These are phyloP conservation scores for Abrus pulchellus DNA, from an alignment of 306 rosid species.

Conservation along the genomic window DNA sequence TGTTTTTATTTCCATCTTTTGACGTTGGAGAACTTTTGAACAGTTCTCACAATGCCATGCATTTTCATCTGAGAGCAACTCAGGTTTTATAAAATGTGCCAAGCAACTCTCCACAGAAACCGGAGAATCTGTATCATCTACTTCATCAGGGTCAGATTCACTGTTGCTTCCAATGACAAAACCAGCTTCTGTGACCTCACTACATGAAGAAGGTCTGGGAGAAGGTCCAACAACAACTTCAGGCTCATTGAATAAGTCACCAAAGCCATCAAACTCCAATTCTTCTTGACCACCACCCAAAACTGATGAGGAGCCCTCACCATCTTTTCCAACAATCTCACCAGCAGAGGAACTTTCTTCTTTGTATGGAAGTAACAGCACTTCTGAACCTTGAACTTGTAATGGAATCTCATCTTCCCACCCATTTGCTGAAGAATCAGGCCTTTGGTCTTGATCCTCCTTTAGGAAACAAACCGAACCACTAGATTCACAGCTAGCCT, in stretches of 20 bases:
- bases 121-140: slow-evolving; percentile 87
- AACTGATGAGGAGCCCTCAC: slow-evolving; percentile 67
- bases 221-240: slow-evolving; percentile 76
- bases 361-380: slow-evolving; percentile 80
- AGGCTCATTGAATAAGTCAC: slow-evolving; percentile 88
- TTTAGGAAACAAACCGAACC: slow-evolving; percentile 45
- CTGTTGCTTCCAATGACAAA: slow-evolving; percentile 59
- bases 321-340: slow-evolving; percentile 60
- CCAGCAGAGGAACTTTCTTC: slow-evolving; percentile 63
- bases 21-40: slow-evolving; percentile 62
- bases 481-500: slow-evolving; percentile 56
- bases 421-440: slow-evolving; percentile 58
- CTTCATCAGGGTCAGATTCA: slow-evolving; percentile 97
- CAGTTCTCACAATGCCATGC: slow-evolving; percentile 97
- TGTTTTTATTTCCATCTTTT: slow-evolving; percentile 56
- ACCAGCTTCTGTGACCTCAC: slow-evolving; percentile 64
- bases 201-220: slow-evolving; percentile 65
- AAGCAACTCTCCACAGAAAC: slow-evolving; percentile 95
- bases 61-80: slow-evolving; percentile 89
- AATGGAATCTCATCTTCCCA: slow-evolving; percentile 81
- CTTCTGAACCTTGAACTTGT: slow-evolving; percentile 78
- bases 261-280: slow-evolving; percentile 76
- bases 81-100: slow-evolving; percentile 86
- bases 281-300: slow-evolving; percentile 70
- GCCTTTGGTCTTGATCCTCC: slow-evolving; percentile 51